phyloP scores from a whole-genome alignment of 2,329 filamentous ascomycete species.

The Fusarium subglutinans region DNA sequence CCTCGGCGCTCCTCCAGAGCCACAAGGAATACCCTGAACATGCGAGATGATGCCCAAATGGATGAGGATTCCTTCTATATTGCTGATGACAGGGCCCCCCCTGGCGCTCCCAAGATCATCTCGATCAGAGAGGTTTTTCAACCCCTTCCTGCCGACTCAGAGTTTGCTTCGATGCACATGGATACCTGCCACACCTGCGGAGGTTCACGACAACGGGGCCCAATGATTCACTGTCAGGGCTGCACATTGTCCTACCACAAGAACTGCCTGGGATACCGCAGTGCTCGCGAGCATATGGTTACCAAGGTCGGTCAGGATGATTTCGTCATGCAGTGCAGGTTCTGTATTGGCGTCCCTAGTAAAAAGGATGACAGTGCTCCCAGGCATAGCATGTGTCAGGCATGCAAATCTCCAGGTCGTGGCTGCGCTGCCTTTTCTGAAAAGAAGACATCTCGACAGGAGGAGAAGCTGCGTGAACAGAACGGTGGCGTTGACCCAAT shows the following conservation, averaged over 20 bases:
- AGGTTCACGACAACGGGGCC: slow-evolving; percentile 60
- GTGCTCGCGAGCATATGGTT: slow-evolving; percentile 82
- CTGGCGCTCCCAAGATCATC: slow-evolving; percentile 62
- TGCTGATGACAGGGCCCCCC: slow-evolving; percentile 56
- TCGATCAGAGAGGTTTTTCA: slow-evolving; percentile 80
- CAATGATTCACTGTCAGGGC: slow-evolving; percentile 88
- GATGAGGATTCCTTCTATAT: slow-evolving; percentile 67
- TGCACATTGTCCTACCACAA: slow-evolving; percentile 88
- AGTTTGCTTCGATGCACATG: slow-evolving; percentile 77
- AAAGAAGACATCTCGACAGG: slow-evolving; percentile 78
- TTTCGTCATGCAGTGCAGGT: slow-evolving; percentile 90
- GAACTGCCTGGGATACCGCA: slow-evolving; percentile 78
- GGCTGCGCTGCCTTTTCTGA: slow-evolving; percentile 80
- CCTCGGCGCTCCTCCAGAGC: slow-evolving; percentile 60
- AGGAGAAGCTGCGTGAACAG: slow-evolving; percentile 82
- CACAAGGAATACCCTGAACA: slow-evolving; percentile 54
- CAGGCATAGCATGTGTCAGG: slow-evolving; percentile 74
- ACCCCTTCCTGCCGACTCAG: slow-evolving; percentile 65
- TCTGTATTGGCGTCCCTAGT: slow-evolving; percentile 75
- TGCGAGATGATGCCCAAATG: slow-evolving; percentile 63
- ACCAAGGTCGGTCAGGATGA: slow-evolving; percentile 81
- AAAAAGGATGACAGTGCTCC: slow-evolving; percentile 78
- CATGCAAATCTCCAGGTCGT: slow-evolving; percentile 70
- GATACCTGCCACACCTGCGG: slow-evolving; percentile 77
- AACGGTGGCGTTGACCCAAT: slow-evolving; percentile 84